Base-by-base conservation (phyloP, 1,139 yeast species). In the Saccharomyces pastorianus region DNA sequence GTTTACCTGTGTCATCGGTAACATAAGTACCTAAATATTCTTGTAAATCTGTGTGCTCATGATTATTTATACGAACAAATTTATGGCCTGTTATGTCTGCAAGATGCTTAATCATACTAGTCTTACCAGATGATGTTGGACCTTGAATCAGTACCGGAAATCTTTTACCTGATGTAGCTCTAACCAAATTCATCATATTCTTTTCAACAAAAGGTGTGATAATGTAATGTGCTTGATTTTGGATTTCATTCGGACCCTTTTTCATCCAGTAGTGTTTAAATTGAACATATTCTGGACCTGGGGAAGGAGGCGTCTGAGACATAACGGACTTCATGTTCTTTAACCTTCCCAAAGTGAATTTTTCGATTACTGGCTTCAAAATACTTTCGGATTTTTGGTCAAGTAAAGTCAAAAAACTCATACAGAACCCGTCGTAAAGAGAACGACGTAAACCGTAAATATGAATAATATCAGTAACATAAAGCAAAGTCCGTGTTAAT, bases 91-190 rank as follows among this genome's bases (percentile, higher is more conserved):
- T 88, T 44, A 86, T 82, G 64, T 82, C 85, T 3, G 99, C 98
- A 57, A 95, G 75, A 64, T 91, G 88, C 56, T 84, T 82, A 65
- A 95, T 88, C 98, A 95, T 93, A 56, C 96, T 88, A 0, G 99
- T 95, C 67, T 95, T 95, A 76, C 99, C 99, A 47, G 96, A 91
- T 6, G 99, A 93, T 0, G 99, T 95, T 13, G 99, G 99, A 63
- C 99, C 99, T 70, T 95, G 99, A 48, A 95, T 85, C 57, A 95
- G 76, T 8, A 95, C 88, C 0, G 99, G 99, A 67, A 88, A 93
- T 61, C 87, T 76, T 62, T 88, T 80, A 17, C 96, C 89, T 25
- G 96, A 87, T 0, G 96, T 84, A 0, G 99, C 99, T 61, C 99
- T 78, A 0, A 91, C 96, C 59, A 95, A 75, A 63, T 93, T 93